These are phyloP conservation scores for Hymenoscyphus scutula DNA, from an alignment of 2,329 filamentous ascomycete species.

Conservation along the genomic window DNA sequence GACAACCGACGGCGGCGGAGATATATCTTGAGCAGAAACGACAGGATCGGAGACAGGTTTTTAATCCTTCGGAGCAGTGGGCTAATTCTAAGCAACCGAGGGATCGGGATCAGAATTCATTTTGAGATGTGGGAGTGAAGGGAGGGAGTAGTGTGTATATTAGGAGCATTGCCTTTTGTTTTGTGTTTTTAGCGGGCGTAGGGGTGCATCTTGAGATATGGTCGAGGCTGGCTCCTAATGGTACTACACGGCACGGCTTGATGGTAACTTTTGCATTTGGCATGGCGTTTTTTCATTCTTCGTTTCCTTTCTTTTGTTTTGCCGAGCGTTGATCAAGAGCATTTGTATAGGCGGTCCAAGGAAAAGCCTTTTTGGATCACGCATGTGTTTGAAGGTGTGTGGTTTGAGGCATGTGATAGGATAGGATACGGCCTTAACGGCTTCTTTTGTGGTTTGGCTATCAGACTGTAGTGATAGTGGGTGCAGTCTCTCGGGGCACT, in stretches of 20 bases:
- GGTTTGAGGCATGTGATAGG: not conserved
- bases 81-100: constrained; percentile 16
- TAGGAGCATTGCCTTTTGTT: not conserved
- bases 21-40: constrained; percentile 24
- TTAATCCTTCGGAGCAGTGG: constrained; percentile 23
- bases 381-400: not conserved
- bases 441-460: not conserved
- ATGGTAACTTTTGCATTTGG: not conserved
- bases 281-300: not conserved
- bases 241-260: not conserved
- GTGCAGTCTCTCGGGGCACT: too few relatives aligned
- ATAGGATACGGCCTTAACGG: not conserved
- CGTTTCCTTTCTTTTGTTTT: not conserved
- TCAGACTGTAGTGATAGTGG: not conserved
- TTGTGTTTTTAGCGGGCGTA: constrained; percentile 5
- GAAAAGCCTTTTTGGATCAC: not conserved
- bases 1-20: constrained; percentile 19
- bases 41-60: constrained; percentile 20
- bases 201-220: not conserved
- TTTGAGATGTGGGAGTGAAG: not conserved
- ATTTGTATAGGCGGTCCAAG: not conserved
- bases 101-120: constrained; percentile 6
- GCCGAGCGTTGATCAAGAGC: not conserved
- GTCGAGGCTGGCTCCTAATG: constrained; percentile 14
- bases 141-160: not conserved